These are phyloP conservation scores for Rhinocladiella mackenziei DNA, from an alignment of 2,329 filamentous ascomycete species.

Conservation along the genomic window DNA sequence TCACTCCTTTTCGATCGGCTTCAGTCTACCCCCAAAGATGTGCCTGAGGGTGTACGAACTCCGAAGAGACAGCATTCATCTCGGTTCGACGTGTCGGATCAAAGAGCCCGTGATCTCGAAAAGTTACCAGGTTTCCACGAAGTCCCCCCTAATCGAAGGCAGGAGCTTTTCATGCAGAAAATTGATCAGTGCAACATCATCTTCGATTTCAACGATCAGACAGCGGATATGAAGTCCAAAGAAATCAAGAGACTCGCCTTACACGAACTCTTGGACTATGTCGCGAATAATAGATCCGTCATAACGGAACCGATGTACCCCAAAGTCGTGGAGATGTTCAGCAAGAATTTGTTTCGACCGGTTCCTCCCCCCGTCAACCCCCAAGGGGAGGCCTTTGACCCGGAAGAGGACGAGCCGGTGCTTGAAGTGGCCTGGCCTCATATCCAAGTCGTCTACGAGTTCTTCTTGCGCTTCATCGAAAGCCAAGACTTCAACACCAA, in stretches of 20 bases:
- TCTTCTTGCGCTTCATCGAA: slow-evolving; percentile 97
- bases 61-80: slow-evolving; percentile 97
- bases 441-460: slow-evolving; percentile 99
- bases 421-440: slow-evolving; percentile 98
- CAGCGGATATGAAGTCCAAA: slow-evolving; percentile 98
- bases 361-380: slow-evolving; percentile 97
- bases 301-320: slow-evolving; percentile 99
- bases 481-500: slow-evolving; percentile 99
- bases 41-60: slow-evolving; percentile 89
- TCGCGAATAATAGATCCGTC: slow-evolving; percentile 96
- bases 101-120: slow-evolving; percentile 81
- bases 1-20: slow-evolving; percentile 82
- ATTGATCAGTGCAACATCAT: slow-evolving; percentile 99
- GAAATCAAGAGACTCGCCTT: slow-evolving; percentile 97
- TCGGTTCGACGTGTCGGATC: slow-evolving; percentile 94
- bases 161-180: slow-evolving; percentile 99
- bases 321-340: slow-evolving; percentile 97
- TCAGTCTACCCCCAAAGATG: slow-evolving; percentile 91
- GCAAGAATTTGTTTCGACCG: slow-evolving; percentile 95
- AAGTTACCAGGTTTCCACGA: slow-evolving; percentile 98
- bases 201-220: slow-evolving; percentile 98
- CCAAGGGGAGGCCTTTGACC: slow-evolving; percentile 96
- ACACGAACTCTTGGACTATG: slow-evolving; percentile 94
- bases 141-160: slow-evolving; percentile 86
- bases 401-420: slow-evolving; percentile 96